phyloP scores from a whole-genome alignment of 345 rosid species.

The Acer yangbiense region DNA sequence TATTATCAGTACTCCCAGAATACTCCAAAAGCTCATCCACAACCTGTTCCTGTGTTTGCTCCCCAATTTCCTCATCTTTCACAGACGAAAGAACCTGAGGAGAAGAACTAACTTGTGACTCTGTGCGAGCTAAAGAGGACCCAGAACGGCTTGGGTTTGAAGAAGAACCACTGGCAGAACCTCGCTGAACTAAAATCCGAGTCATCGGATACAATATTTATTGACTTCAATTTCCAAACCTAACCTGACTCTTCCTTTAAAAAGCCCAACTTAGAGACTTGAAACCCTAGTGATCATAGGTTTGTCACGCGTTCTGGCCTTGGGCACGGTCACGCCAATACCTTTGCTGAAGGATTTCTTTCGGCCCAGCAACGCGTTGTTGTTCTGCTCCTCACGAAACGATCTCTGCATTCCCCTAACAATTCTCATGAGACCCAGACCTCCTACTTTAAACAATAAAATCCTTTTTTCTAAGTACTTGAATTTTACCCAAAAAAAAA shows the following conservation, averaged over 20 bases:
- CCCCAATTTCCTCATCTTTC: conserved; percentile 71
- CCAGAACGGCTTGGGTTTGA: conserved; percentile 73
- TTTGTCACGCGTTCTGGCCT: conserved; percentile 89
- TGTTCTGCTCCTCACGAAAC: conserved; percentile 65
- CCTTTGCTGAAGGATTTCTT: conserved; percentile 87
- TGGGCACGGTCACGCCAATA: conserved; percentile 72
- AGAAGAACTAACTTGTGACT: conserved; percentile 40
- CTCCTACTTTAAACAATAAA: conserved; percentile 65
- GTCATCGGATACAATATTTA: conserved; percentile 53
- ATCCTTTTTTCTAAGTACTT: conserved; percentile 54
- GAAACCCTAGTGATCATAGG: conserved; percentile 43
- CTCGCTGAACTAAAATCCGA: conserved; percentile 91
- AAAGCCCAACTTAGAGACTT: conserved; percentile 37
- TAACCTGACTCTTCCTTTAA: conserved; percentile 21
- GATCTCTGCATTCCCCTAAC: conserved; percentile 99
- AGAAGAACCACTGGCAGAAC: conserved; percentile 71
- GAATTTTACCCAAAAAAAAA: conserved; percentile 47
- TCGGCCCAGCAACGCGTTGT: conserved; percentile 53
- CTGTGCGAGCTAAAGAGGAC: conserved; percentile 62
- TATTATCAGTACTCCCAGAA: conserved; percentile 47
- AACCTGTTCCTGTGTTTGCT: conserved; percentile 58
- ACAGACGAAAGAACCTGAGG: conserved; percentile 39
- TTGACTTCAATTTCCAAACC: conserved; percentile 20
- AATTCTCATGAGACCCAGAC: conserved; percentile 90
- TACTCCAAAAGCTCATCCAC: conserved; percentile 52